Evolutionary conservation across 2,329 filamentous ascomycete species (phyloP).

Genomic region (Ilyonectria sp.): DNA sequence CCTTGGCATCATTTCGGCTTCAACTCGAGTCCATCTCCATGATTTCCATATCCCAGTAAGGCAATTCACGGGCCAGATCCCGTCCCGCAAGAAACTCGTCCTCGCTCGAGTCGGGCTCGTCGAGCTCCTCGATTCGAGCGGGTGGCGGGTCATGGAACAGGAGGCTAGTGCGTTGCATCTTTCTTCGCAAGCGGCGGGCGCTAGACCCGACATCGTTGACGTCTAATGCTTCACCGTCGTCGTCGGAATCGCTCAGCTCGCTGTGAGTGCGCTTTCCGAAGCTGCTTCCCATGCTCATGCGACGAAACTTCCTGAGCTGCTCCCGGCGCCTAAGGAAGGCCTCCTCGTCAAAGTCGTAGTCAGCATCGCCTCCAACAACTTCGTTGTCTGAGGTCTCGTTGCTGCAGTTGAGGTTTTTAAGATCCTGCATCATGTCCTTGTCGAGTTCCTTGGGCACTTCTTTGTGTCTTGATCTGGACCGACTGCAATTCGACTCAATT

Average conservation of each 20-base stretch:
- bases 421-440: conserved; percentile 59
- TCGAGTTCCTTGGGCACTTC: conserved; percentile 53
- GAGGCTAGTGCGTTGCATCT: conserved; percentile 63
- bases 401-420: conserved; percentile 63
- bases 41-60: conserved; percentile 65
- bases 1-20: conserved; percentile 34
- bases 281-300: conserved; percentile 68
- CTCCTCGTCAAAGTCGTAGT: conserved; percentile 56
- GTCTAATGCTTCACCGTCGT: conserved; percentile 58
- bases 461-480: conserved; percentile 55
- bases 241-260: conserved; percentile 67
- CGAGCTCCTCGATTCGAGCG: conserved; percentile 67
- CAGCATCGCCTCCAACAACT: conserved; percentile 52
- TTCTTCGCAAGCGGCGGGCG: conserved; percentile 63
- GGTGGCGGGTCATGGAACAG: conserved; percentile 66
- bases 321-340: conserved; percentile 59
- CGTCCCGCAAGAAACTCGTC: conserved; percentile 59
- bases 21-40: conserved; percentile 64
- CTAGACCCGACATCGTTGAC: conserved; percentile 62
- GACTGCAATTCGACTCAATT: conserved; percentile 63
- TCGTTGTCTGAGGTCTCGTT: conserved; percentile 57
- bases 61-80: conserved; percentile 64
- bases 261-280: conserved; percentile 69
- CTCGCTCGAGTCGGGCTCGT: conserved; percentile 66
- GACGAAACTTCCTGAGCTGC: conserved; percentile 60